A percentile compares a stretch with the other conserved stretches of the same genome.
Evolutionary conservation across 2,329 filamentous ascomycete genomes (phyloP).

Genomic region (Aspergillus phoenicis): DNA sequence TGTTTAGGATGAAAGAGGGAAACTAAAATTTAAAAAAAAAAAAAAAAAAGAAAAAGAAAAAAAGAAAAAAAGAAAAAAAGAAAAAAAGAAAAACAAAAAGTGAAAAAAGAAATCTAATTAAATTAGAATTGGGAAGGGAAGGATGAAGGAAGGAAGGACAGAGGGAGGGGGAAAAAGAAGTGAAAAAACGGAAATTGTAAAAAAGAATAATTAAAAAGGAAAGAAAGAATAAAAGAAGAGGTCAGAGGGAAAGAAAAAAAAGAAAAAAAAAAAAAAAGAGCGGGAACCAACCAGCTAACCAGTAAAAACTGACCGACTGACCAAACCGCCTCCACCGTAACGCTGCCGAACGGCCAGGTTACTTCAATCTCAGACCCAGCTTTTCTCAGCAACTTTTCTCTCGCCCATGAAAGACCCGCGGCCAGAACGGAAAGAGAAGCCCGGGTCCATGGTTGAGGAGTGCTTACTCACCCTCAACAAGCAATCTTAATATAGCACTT

Average conservation of each 20-base stretch:
- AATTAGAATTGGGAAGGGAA: too few species aligned
- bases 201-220: background rate
- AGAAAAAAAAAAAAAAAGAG: slow-evolving; percentile 2
- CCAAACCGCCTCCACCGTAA: slow-evolving; percentile 5
- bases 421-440: slow-evolving; percentile 9
- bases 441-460: slow-evolving; percentile 3
- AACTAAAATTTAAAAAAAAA: too few species aligned
- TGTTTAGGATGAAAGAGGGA: background rate
- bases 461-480: background rate
- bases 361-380: background rate
- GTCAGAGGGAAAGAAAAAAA: background rate
- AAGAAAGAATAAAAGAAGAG: background rate
- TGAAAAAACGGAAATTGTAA: background rate
- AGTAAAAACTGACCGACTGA: background rate
- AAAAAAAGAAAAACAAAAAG: too few species aligned
- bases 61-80: too few species aligned
- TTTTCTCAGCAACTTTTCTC: background rate
- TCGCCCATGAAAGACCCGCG: background rate
- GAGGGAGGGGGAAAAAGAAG: background rate
- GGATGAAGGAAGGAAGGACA: too few species aligned
- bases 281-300: background rate
- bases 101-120: too few species aligned
- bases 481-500: slow-evolving; percentile 1
- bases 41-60: too few species aligned
- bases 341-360: slow-evolving; percentile 1